Evolutionary conservation across 2,329 filamentous ascomycete species (phyloP).

Genomic region (Fusarium burgessii): DNA sequence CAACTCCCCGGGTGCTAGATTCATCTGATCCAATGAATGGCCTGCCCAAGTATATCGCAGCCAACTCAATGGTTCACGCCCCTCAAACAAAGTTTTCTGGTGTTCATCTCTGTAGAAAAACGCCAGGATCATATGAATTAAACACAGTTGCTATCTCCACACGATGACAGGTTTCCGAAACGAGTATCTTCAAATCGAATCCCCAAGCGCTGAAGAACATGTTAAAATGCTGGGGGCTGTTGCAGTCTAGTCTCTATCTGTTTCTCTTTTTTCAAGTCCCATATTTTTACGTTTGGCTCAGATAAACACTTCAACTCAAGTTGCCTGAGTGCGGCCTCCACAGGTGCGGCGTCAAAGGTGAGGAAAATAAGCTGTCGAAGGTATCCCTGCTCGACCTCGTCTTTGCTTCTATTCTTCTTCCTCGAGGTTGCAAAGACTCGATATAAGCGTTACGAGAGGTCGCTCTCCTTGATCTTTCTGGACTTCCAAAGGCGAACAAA

Average conservation of each 20-base stretch:
- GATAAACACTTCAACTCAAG: constrained; percentile 14
- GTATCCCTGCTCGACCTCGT: background rate
- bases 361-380: constrained; percentile 29
- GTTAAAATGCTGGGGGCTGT: constrained; percentile 14
- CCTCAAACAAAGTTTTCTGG: constrained; percentile 16
- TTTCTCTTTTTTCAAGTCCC: constrained; percentile 16
- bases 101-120: constrained; percentile 23
- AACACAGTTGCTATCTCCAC: constrained; percentile 33
- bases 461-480: background rate
- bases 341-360: constrained; percentile 5
- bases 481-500: constrained; percentile 35
- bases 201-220: constrained; percentile 30
- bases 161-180: constrained; percentile 28
- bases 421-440: background rate
- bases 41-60: constrained; percentile 38
- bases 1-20: constrained; percentile 18
- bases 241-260: constrained; percentile 16
- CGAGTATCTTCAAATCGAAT: constrained; percentile 31
- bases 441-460: background rate
- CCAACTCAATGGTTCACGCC: constrained; percentile 17
- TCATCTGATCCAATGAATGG: constrained; percentile 32
- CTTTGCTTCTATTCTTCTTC: constrained; percentile 13
- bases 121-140: constrained; percentile 18
- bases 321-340: constrained; percentile 3
- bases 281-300: constrained; percentile 5